Conservation (phyloP, 495 filamentous ascomycete genomes). For the Penicillium antarcticum region DNA sequence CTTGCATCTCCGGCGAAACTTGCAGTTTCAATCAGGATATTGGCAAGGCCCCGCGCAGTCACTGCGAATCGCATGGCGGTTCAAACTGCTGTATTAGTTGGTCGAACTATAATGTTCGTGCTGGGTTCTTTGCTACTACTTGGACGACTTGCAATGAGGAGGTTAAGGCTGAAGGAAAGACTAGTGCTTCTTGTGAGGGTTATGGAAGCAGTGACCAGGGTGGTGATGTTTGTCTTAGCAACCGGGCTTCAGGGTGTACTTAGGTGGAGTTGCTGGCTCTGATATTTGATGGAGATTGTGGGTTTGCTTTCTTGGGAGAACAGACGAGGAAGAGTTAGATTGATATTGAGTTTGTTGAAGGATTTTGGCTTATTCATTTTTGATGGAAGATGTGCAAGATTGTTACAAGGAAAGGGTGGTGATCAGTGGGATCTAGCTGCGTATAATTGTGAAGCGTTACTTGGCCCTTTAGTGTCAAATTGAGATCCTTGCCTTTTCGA, state of each 20-base stretch:
- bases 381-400: no score
- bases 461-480: no score
- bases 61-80: neutral
- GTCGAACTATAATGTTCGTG: neutral
- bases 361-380: no score
- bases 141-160: neutral
- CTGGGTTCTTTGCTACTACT: neutral
- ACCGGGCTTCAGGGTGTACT: neutral
- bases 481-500: no score
- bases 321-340: no score
- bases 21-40: neutral
- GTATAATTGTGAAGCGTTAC: no score
- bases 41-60: neutral
- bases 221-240: slow-evolving; percentile 1
- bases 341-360: no score
- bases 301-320: no score
- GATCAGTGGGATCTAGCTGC: no score
- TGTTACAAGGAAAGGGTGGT: no score
- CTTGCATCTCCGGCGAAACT: neutral
- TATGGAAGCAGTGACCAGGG: neutral
- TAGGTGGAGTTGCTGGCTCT: neutral
- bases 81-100: slow-evolving; percentile 1
- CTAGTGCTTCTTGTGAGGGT: neutral
- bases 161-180: neutral
- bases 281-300: neutral